A percentile compares a stretch with the other conserved stretches of the same genome.
phyloP scores from a whole-genome alignment of 148 eudicot species.

The Silene uniflora region DNA sequence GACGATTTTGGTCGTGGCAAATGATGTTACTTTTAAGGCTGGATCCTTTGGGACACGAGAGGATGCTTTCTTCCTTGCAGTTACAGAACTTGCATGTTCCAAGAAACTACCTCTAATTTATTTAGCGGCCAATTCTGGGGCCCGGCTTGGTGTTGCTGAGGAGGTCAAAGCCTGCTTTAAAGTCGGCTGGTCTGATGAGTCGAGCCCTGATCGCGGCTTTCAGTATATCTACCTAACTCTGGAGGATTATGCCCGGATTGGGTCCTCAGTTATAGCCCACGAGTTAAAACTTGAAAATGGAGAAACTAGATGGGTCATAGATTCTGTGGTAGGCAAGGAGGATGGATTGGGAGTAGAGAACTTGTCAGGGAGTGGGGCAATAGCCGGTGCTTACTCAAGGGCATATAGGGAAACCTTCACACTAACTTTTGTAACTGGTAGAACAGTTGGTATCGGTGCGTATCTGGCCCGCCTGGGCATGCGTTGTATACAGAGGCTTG shows the following conservation, averaged over 20 bases:
- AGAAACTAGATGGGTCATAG: conserved; percentile 79
- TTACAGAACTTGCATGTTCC: conserved; percentile 83
- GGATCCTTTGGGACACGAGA: conserved; percentile 96
- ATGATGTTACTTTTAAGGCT: conserved; percentile 88
- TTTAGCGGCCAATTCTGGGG: conserved; percentile 96
- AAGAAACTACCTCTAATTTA: conserved; percentile 87
- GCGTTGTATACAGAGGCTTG: conserved; percentile 98
- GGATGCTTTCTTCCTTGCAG: conserved; percentile 92
- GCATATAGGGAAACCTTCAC: conserved; percentile 96
- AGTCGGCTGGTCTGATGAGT: conserved; percentile 92
- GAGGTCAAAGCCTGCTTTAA: conserved; percentile 94
- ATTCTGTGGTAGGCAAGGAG: conserved; percentile 92
- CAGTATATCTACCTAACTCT: conserved; percentile 86
- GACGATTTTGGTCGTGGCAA: conserved; percentile 67
- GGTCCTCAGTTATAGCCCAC: conserved; percentile 79
- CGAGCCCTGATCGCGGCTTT: conserved; percentile 78
- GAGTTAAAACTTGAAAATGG: conserved; percentile 67
- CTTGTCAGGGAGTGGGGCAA: conserved; percentile 97
- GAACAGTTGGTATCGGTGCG: conserved; percentile 98
- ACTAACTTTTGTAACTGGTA: conserved; percentile 87
- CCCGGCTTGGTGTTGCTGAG: conserved; percentile 93
- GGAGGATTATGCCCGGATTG: conserved; percentile 59
- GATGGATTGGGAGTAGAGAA: conserved; percentile 97
- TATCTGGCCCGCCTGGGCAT: conserved; percentile 97
- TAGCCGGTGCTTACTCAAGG: conserved; percentile 90